These are phyloP conservation scores for Neofusicoccum kwambonambiense DNA, from an alignment of 2,329 filamentous ascomycete genomes.

Conservation along the genomic window DNA sequence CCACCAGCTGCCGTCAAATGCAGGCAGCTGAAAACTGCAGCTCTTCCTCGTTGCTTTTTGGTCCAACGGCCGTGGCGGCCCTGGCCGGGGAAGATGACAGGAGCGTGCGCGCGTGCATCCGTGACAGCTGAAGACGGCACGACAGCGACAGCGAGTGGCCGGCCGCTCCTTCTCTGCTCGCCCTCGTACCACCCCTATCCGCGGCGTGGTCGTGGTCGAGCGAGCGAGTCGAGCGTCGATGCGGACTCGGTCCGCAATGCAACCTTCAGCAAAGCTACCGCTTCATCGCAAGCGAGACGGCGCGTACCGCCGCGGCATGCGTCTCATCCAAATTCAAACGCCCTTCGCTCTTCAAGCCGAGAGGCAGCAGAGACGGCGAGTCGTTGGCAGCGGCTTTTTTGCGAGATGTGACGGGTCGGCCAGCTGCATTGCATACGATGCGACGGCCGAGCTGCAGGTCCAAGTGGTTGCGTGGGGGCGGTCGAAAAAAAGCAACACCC, in stretches of 20 bases:
- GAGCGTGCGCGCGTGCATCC: background rate
- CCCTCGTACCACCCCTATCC: too few relatives aligned
- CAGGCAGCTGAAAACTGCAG: background rate
- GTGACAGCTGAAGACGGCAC: background rate
- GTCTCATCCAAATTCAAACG: background rate
- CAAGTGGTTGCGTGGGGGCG: background rate
- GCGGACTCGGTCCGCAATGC: too few relatives aligned
- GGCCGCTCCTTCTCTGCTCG: too few relatives aligned
- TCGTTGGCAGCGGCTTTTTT: background rate
- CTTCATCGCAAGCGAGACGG: too few relatives aligned
- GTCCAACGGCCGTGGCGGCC: background rate
- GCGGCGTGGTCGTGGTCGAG: too few relatives aligned
- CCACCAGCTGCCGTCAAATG: background rate
- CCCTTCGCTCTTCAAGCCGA: too few relatives aligned
- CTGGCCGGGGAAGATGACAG: background rate
- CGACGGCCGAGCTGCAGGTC: background rate
- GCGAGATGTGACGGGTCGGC: background rate
- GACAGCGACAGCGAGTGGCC: background rate
- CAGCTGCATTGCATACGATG: background rate
- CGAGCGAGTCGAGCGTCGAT: too few relatives aligned
- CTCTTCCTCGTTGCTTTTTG: background rate
- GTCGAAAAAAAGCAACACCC: background rate
- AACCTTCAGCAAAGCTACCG: too few relatives aligned
- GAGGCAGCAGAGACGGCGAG: background rate
- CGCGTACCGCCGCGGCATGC: too few relatives aligned